Base-by-base conservation (phyloP, 306 rosid species). In the Sphenostylis stenocarpa region DNA sequence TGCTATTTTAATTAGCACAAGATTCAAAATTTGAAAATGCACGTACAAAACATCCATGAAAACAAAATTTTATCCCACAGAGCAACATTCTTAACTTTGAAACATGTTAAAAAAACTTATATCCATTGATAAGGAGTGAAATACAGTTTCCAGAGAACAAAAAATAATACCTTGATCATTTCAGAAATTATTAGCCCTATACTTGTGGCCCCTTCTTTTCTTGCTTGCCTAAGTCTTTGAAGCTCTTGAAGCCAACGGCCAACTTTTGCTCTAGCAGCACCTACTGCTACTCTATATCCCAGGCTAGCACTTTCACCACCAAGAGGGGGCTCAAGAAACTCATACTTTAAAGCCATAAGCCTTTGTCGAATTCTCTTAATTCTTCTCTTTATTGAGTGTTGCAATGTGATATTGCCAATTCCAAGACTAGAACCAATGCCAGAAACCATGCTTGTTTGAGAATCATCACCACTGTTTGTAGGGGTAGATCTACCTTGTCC, bases 161-260 rank as follows among this genome's bases (percentile, higher is more conserved):
- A 23, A 41, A 68, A 26, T 11, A 77, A 26, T 90, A 95, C 98
- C 98, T 90, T 95, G 74, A 95, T 90, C 87, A 95, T 95, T 84
- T 95, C 98, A 67, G 97, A 87, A 82, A 86, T 86, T 79, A 92
- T 92, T 76, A 92, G 80, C 77, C 96, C 98, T 45, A 95, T 89
- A 80, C 97, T 95, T 29, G 93, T 83, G 78, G 97, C 97, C 66
- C 98, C 98, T 90, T 95, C 98, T 90, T 95, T 95, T 86, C 98
- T 92, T 72, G 97, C 98, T 81, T 95, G 98, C 75, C 98, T 85
- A 80, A 95, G 97, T 76, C 88, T 92, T 81, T 92, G 93, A 82
- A 95, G 98, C 84, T 95, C 97, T 87, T 95, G 98, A 78, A 95
- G 98, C 97, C 97, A 95, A 78, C 96, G 88, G 39, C 97, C 93